Evolutionary conservation across 2,329 filamentous ascomycete genomes (phyloP).

Genomic region (Sarocladium oryzae): DNA sequence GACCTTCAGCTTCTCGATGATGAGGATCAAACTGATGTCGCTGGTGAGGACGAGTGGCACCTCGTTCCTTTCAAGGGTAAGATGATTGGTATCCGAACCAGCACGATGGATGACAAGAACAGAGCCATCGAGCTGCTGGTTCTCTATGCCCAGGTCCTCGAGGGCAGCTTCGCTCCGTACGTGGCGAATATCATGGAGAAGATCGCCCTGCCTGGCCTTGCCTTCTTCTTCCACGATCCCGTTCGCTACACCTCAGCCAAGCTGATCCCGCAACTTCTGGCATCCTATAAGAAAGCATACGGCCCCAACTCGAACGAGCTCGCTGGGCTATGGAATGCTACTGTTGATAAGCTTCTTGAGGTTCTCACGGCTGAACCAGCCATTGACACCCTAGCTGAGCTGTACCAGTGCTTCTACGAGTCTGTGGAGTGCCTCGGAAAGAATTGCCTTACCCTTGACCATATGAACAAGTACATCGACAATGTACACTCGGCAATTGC

Average conservation of each 20-base stretch:
- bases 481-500: slow-evolving; percentile 79
- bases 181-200: slow-evolving; percentile 93
- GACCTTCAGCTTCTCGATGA: slow-evolving; percentile 95
- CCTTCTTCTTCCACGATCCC: slow-evolving; percentile 99
- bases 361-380: slow-evolving; percentile 90
- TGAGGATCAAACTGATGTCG: slow-evolving; percentile 87
- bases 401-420: slow-evolving; percentile 99
- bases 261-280: slow-evolving; percentile 85
- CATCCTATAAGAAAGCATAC: slow-evolving; percentile 88
- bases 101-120: slow-evolving; percentile 95
- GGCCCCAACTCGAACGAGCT: slow-evolving; percentile 75
- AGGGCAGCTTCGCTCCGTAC: slow-evolving; percentile 85
- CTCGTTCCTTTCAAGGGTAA: slow-evolving; percentile 95
- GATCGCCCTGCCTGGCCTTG: slow-evolving; percentile 85
- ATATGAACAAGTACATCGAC: slow-evolving; percentile 85
- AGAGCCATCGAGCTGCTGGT: slow-evolving; percentile 99
- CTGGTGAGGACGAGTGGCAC: slow-evolving; percentile 96
- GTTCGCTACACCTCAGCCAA: slow-evolving; percentile 93
- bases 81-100: slow-evolving; percentile 97
- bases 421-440: slow-evolving; percentile 90
- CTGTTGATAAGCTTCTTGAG: slow-evolving; percentile 86
- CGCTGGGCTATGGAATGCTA: slow-evolving; percentile 73
- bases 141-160: slow-evolving; percentile 94
- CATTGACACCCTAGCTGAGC: slow-evolving; percentile 92
- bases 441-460: slow-evolving; percentile 67